These are phyloP conservation scores for Colletotrichum tropicale DNA, from an alignment of 2,329 filamentous ascomycete genomes.

Conservation along the genomic window DNA sequence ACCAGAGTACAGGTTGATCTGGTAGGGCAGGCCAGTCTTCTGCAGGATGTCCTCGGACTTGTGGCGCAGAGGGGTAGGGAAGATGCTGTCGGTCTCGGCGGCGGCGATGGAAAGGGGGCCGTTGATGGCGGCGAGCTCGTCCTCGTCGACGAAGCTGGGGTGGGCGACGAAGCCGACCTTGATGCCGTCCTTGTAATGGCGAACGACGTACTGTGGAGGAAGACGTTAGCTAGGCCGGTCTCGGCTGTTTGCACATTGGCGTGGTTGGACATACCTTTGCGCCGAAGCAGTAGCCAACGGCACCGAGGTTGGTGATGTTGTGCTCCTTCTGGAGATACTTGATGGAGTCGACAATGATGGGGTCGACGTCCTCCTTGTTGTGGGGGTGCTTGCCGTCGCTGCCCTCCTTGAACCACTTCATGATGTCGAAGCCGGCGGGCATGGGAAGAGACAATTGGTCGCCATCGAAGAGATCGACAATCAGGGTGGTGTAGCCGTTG, in stretches of 20 bases:
- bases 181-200: conserved; percentile 68
- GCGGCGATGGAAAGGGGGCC: conserved; percentile 72
- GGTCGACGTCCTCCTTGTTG: conserved; percentile 33
- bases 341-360: conserved; percentile 41
- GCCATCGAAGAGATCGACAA: conserved; percentile 43
- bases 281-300: conserved; percentile 78
- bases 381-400: conserved; percentile 52
- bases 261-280: conserved; percentile 57
- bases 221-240: neutral
- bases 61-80: conserved; percentile 67
- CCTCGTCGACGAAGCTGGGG: conserved; percentile 74
- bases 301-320: conserved; percentile 64
- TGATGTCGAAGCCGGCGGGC: conserved; percentile 30
- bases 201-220: conserved; percentile 64
- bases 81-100: conserved; percentile 68
- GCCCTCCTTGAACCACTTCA: conserved; percentile 42
- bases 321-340: conserved; percentile 62
- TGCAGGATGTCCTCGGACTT: conserved; percentile 67
- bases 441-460: conserved; percentile 51
- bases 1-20: conserved; percentile 77
- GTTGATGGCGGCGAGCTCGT: conserved; percentile 69
- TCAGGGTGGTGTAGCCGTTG: conserved; percentile 41
- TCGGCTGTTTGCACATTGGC: neutral
- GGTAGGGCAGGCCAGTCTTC: conserved; percentile 65
- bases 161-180: conserved; percentile 77